phyloP scores from a whole-genome alignment of 2,329 filamentous ascomycete species.

The Fusarium tanahbumbuense region DNA sequence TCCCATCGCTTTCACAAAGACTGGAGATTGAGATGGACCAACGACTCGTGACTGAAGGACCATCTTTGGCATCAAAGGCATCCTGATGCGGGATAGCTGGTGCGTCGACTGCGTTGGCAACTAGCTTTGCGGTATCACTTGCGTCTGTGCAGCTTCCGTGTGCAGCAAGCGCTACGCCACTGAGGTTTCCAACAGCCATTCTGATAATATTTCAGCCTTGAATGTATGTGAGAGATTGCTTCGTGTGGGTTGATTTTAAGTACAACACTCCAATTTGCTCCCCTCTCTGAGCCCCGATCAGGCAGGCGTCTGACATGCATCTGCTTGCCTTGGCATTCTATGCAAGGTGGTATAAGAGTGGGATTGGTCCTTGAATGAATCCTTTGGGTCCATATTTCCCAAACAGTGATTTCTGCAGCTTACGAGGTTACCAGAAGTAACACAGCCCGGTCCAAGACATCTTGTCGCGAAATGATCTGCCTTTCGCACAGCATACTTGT shows the following conservation, averaged over 20 bases:
- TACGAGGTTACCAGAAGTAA: neutral
- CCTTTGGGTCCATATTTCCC: neutral
- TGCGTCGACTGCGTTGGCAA: too few species aligned
- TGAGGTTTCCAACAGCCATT: neutral
- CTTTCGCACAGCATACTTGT: neutral
- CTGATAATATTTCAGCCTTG: neutral
- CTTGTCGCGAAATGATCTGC: too few species aligned
- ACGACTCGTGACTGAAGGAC: too few species aligned
- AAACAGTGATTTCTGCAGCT: neutral
- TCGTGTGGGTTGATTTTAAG: neutral
- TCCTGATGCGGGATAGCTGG: too few species aligned
- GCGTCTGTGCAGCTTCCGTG: too few species aligned
- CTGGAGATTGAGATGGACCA: too few species aligned
- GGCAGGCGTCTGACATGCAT: neutral
- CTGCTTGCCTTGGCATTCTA: neutral
- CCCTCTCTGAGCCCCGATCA: neutral
- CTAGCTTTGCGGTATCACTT: too few species aligned
- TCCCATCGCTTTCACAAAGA: too few species aligned
- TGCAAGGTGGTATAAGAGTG: neutral
- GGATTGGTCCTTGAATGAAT: too few species aligned
- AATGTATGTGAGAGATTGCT: neutral
- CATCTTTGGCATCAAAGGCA: fast-evolving
- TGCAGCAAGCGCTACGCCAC: too few species aligned
- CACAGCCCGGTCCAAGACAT: too few species aligned
- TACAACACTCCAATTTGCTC: neutral